These are phyloP conservation scores for Pulveroboletus sp. DNA, from an alignment of 768 basidiomycete genomes.

Conservation along the genomic window DNA sequence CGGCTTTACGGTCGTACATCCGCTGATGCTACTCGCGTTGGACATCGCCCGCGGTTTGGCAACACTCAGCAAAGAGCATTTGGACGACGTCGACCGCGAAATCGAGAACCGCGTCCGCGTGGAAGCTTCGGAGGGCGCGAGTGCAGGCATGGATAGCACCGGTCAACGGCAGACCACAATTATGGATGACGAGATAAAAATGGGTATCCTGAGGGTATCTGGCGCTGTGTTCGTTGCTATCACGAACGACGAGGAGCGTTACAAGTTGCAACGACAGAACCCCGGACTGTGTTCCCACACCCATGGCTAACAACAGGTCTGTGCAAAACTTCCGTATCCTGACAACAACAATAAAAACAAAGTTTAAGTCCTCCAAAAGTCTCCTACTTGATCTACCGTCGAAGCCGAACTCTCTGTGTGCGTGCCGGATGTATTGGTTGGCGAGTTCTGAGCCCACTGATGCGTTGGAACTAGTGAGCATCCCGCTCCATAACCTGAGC, in stretches of 20 bases:
- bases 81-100: constrained; percentile 38
- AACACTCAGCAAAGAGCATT: constrained; percentile 40
- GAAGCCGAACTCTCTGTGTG: too few species aligned
- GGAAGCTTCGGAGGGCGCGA: constrained; percentile 49
- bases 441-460: too few species aligned
- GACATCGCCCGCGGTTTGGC: constrained; percentile 53
- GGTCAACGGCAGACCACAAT: neutral
- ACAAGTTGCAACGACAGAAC: constrained; percentile 1
- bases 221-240: constrained; percentile 12
- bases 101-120: constrained; percentile 38
- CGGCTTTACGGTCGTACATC: constrained; percentile 46
- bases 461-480: too few species aligned
- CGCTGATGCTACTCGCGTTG: constrained; percentile 45
- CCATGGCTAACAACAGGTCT: too few species aligned
- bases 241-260: constrained; percentile 16
- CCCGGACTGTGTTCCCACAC: constrained; percentile 19
- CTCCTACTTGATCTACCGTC: too few species aligned
- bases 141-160: constrained; percentile 17
- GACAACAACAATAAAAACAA: too few species aligned
- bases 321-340: too few species aligned
- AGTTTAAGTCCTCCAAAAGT: too few species aligned
- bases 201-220: constrained; percentile 20
- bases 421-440: too few species aligned
- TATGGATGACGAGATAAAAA: neutral
- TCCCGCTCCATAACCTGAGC: too few species aligned